These are phyloP conservation scores for Sphaerulina vaccinii DNA, from an alignment of 2,329 filamentous ascomycete genomes.

Conservation along the genomic window DNA sequence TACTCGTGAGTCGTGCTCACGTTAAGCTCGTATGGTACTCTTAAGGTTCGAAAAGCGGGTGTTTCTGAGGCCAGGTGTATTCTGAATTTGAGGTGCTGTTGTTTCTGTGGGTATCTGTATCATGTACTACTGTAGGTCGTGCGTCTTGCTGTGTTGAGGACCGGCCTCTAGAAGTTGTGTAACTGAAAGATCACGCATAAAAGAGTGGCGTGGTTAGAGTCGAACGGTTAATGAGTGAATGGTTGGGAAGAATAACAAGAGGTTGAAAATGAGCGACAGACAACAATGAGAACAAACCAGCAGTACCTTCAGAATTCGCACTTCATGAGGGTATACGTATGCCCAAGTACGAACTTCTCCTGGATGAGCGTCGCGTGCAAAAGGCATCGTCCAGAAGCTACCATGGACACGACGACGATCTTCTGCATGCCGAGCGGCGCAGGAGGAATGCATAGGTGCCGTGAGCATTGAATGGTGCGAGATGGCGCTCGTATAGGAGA, in stretches of 20 bases:
- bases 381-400: background rate
- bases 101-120: no score
- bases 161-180: conserved; percentile 2
- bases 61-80: no score
- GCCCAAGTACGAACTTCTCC: background rate
- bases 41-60: no score
- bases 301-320: background rate
- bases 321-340: background rate
- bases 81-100: no score
- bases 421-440: conserved; percentile 7
- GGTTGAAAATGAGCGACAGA: background rate
- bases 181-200: background rate
- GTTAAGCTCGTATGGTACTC: background rate
- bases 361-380: background rate
- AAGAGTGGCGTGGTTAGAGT: background rate
- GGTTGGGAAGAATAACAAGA: background rate
- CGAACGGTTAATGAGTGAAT: background rate
- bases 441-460: conserved; percentile 5
- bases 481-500: background rate
- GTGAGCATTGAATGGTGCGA: background rate
- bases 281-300: background rate
- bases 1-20: background rate
- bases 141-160: conserved; percentile 2
- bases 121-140: background rate
- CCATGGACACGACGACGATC: background rate